These are phyloP conservation scores for Lachancea sp. DNA, from an alignment of 805 yeast genomes.

Conservation along the genomic window DNA sequence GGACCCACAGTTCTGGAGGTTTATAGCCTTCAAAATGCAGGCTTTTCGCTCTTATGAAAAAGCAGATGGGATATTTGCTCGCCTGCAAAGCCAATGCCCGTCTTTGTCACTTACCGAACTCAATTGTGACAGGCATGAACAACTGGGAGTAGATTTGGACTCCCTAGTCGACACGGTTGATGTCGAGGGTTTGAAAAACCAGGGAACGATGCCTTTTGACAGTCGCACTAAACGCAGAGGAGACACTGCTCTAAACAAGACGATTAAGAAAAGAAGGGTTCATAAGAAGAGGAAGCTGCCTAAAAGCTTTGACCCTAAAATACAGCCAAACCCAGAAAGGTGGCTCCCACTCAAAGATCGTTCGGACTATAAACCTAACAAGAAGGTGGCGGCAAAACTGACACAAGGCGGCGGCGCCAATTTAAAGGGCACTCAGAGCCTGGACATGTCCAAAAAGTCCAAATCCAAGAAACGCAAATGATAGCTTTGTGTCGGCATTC, in stretches of 20 bases:
- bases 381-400: conserved; percentile 41
- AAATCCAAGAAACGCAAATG: conserved; percentile 20
- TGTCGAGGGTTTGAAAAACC: conserved; percentile 16
- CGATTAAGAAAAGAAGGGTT: conserved; percentile 30
- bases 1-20: conserved; percentile 25
- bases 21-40: conserved; percentile 24
- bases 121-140: conserved; percentile 8
- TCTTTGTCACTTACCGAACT: conserved; percentile 7
- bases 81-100: conserved; percentile 8
- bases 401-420: conserved; percentile 53
- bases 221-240: conserved; percentile 11
- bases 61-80: conserved; percentile 16
- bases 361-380: conserved; percentile 73
- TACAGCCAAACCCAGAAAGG: conserved; percentile 60
- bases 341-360: conserved; percentile 90
- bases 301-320: conserved; percentile 36
- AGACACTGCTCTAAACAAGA: conserved; percentile 8
- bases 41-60: conserved; percentile 14
- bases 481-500: conserved; percentile 5
- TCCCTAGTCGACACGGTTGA: conserved; percentile 20
- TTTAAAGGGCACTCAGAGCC: conserved; percentile 28
- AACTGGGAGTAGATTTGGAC: conserved; percentile 5
- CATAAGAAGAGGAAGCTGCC: conserved; percentile 34
- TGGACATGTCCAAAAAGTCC: conserved; percentile 26
- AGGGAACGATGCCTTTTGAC: conserved; percentile 20